Percentiles rank a stretch among this genome's conserved stretches.
phyloP scores from a whole-genome alignment of 2,329 filamentous ascomycete species.

The Cladobotryum protrusum region DNA sequence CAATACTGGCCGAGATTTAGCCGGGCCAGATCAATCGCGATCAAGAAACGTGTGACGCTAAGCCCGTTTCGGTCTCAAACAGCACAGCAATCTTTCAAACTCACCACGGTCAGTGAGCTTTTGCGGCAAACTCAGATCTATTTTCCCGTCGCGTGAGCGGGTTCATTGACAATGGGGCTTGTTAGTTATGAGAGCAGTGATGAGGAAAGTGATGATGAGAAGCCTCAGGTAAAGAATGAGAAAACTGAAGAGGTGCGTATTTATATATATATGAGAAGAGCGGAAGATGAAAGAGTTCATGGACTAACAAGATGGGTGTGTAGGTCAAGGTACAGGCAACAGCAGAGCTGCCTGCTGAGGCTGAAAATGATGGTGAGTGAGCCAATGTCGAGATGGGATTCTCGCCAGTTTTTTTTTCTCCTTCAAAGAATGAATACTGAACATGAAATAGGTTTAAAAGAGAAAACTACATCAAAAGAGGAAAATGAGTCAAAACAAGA shows the following conservation, averaged over 20 bases:
- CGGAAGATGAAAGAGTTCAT: no score
- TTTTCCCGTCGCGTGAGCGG: neutral
- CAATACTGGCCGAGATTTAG: conserved; percentile 3
- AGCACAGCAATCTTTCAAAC: conserved; percentile 4
- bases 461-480: neutral
- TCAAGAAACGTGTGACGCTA: no score
- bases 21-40: neutral
- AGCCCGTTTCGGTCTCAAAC: neutral
- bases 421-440: neutral
- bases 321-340: conserved; percentile 6
- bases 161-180: conserved; percentile 33
- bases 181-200: conserved; percentile 48
- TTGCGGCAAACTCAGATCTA: no score
- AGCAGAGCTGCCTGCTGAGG: conserved; percentile 1
- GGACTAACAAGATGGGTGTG: conserved; percentile 1
- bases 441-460: neutral
- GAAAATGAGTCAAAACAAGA: neutral
- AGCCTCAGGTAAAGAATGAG: neutral
- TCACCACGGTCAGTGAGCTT: neutral
- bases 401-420: neutral
- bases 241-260: neutral
- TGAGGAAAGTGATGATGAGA: conserved; percentile 36
- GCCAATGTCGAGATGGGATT: neutral
- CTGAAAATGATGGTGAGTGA: conserved; percentile 2
- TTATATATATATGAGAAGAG: neutral